Evolutionary conservation across 2,329 filamentous ascomycete species (phyloP), one percentile per base, ranked within the genome.

Genomic region (Nemania serpens): DNA sequence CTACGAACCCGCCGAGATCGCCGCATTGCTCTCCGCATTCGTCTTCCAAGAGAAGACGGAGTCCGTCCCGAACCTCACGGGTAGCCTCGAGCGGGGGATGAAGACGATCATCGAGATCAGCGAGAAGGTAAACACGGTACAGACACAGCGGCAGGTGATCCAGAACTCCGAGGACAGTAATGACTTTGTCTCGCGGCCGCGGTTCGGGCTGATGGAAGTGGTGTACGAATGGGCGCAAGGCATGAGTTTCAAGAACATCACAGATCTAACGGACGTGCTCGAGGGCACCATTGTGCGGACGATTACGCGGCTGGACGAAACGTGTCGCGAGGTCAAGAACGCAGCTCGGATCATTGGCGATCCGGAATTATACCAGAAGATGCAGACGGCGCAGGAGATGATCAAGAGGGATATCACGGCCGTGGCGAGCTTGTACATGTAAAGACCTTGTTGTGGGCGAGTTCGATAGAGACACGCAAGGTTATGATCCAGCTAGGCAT

Each of bases 181-280:
- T 70, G 94, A 98, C 75, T 97, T 97, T 72, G 90, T 91, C 37
- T 92, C 88, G 61, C 84, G 89, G 56, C 92, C 93, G 1, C 85
- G 94, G 10, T 99, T 99, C 73, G 95, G 94, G 1, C 84, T 99
- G 58, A 93, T 97, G 74, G 95, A 99, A 76, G 95, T 99, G 0
- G 96, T 99, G 36, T 97, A 98, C 74, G 95, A 99, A 76, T 99
- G 95, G 95, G 95, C 95, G 10, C 83, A 92, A 51, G 95, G 95
- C 25, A 98, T 98, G 92, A 94, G 91, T 54, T 99, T 99, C 82
- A 96, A 96, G 77, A 94, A 95, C 66, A 99, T 99, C 68, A 98
- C 94, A 0, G 91, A 94, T 67, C 79, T 99, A 73, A 99, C 95
- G 7, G 94, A 98, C 75, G 93, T 99, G 59, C 87, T 98, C 70